phyloP scores from a whole-genome alignment of 345 rosid species.

The Hibiscus mutabilis region DNA sequence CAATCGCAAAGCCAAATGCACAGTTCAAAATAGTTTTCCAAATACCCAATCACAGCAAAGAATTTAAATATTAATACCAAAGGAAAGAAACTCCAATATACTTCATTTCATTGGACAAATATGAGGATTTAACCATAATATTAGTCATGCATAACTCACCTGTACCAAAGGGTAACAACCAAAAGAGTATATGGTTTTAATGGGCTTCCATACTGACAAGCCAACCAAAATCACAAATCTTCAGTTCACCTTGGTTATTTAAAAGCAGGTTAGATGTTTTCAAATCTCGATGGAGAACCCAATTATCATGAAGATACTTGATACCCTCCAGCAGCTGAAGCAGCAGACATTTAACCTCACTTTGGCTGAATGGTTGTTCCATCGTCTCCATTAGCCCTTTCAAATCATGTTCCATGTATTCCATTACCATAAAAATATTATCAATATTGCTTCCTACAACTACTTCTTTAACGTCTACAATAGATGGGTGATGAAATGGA shows the following conservation, averaged over 20 bases:
- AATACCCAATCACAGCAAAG: slow-evolving; percentile 15
- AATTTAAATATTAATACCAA: slow-evolving; percentile 17
- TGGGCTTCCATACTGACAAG: slow-evolving; percentile 97
- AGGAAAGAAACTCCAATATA: too few species aligned
- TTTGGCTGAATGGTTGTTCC: slow-evolving; percentile 98
- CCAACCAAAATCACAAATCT: slow-evolving; percentile 97
- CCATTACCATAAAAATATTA: slow-evolving; percentile 99
- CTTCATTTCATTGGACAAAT: too few species aligned
- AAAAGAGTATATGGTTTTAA: slow-evolving; percentile 93
- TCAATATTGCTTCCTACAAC: slow-evolving; percentile 91
- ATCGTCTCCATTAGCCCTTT: slow-evolving; percentile 93
- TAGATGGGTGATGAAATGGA: slow-evolving; percentile 87
- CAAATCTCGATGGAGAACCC: slow-evolving; percentile 98
- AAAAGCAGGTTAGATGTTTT: slow-evolving; percentile 93
- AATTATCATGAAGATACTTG: slow-evolving; percentile 95
- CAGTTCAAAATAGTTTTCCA: slow-evolving; percentile 24
- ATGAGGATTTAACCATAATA: too few species aligned
- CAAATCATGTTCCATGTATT: slow-evolving; percentile 98
- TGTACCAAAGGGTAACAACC: slow-evolving; percentile 99
- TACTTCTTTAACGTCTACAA: slow-evolving; percentile 97
- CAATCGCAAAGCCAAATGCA: neutral
- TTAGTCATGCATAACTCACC: slow-evolving; percentile 35
- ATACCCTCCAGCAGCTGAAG: slow-evolving; percentile 86
- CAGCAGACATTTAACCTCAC: slow-evolving; percentile 98
- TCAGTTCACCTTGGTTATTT: slow-evolving; percentile 92